phyloP scores from a whole-genome alignment of 306 rosid genomes.

The Fragaria iinumae region DNA sequence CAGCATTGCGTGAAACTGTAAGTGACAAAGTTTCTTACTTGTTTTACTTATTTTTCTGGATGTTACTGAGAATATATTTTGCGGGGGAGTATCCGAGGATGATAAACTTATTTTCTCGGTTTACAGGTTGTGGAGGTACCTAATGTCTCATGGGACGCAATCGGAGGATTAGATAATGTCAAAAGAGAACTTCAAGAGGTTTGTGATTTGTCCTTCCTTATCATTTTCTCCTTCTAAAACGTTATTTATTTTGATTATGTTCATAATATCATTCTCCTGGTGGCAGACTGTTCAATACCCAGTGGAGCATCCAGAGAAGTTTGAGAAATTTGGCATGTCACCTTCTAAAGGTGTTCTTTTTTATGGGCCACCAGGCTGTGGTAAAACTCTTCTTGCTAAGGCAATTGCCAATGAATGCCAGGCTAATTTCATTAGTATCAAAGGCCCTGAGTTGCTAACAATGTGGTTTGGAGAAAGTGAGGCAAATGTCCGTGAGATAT shows the following conservation, averaged over 20 bases:
- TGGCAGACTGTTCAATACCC: conserved; percentile 67
- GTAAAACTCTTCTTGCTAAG: conserved; percentile 65
- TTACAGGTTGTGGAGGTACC: conserved; percentile 74
- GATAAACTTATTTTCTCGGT: conserved; percentile 13
- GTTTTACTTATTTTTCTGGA: not conserved
- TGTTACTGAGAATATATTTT: not conserved
- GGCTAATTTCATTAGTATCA: conserved; percentile 66
- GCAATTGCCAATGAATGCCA: conserved; percentile 74
- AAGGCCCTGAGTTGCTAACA: conserved; percentile 69
- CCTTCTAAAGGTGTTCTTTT: conserved; percentile 77
- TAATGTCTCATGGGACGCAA: conserved; percentile 65
- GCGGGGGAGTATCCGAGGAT: not conserved
- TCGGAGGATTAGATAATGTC: conserved; percentile 62
- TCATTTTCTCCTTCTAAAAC: not conserved
- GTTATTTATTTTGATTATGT: not conserved
- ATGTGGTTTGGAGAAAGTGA: conserved; percentile 85
- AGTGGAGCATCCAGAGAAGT: conserved; percentile 81
- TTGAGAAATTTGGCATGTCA: conserved; percentile 78
- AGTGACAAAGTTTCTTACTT: conserved; percentile 19
- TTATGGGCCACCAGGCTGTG: conserved; percentile 74
- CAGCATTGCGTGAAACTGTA: conserved; percentile 76
- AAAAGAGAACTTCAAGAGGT: conserved; percentile 78
- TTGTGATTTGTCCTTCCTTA: conserved; percentile 14
- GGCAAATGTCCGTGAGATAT: conserved; percentile 70
- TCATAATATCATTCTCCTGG: conserved; percentile 6